Percentiles rank a stretch among this genome's conserved stretches.
Evolutionary conservation across 1,284 basidiomycete genomes (phyloP).

Genomic region (Fistulinella cinereoalba): DNA sequence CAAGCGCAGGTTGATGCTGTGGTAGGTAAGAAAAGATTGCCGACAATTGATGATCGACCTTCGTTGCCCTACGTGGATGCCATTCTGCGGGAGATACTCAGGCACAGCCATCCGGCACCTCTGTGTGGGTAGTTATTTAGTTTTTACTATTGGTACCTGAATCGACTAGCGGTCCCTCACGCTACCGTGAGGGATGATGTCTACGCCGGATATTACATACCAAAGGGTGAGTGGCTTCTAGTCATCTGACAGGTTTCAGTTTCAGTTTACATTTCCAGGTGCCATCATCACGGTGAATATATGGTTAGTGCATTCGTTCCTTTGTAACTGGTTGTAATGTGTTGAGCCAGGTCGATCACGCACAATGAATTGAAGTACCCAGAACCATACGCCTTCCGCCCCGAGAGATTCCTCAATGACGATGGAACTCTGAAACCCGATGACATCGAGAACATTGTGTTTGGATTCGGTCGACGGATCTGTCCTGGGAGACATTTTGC

Average conservation of each 20-base stretch:
- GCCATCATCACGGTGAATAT: constrained; percentile 6
- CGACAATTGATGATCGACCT: constrained; percentile 24
- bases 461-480: constrained; percentile 16
- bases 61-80: constrained; percentile 33
- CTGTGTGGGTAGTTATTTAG: constrained; percentile 8
- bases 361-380: constrained; percentile 10
- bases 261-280: neutral
- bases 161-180: constrained; percentile 9
- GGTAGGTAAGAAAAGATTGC: constrained; percentile 13
- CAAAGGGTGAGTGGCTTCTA: constrained; percentile 7
- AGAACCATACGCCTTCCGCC: neutral
- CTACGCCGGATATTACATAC: constrained; percentile 12
- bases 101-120: constrained; percentile 8
- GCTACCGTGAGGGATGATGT: constrained; percentile 8
- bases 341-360: constrained; percentile 10
- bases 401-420: constrained; percentile 12
- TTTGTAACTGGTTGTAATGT: neutral
- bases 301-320: constrained; percentile 6
- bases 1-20: constrained; percentile 36
- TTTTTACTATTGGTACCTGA: neutral
- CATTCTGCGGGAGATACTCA: constrained; percentile 26
- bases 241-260: neutral
- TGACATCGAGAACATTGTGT: constrained; percentile 3
- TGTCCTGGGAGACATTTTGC: constrained; percentile 15
- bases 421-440: constrained; percentile 13